Conservation (phyloP, 73 alveolate species). For the Tetrahymena borealis region DNA sequence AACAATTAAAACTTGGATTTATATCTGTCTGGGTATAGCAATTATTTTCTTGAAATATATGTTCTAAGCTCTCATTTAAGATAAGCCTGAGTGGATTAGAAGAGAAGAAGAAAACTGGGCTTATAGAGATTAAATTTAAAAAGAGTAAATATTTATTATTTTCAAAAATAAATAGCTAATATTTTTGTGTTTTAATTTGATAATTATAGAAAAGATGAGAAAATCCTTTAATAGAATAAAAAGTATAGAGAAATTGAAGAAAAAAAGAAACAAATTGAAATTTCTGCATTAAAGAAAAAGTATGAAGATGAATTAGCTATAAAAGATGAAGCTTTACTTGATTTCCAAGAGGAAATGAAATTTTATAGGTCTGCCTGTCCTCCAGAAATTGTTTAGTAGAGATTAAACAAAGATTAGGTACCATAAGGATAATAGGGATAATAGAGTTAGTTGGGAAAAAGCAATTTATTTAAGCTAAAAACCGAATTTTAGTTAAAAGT, state of each 20-base stretch:
- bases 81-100: background rate
- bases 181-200: no score
- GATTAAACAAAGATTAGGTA: background rate
- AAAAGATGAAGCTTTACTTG: background rate
- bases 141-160: background rate
- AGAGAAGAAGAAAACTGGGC: slow-evolving; percentile 1
- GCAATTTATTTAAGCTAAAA: slow-evolving; percentile 2
- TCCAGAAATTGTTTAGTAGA: background rate
- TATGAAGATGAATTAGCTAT: background rate
- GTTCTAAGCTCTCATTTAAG: background rate
- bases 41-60: background rate
- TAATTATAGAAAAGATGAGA: background rate
- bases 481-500: background rate
- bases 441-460: background rate
- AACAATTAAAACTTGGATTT: background rate
- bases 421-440: background rate
- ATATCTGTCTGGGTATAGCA: background rate
- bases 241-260: background rate
- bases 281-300: background rate
- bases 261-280: background rate
- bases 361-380: background rate
- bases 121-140: background rate
- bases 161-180: background rate
- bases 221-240: background rate
- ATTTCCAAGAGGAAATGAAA: background rate